Base-by-base conservation (phyloP, 2,329 filamentous ascomycete species). In the Cladorrhinum sp. region DNA sequence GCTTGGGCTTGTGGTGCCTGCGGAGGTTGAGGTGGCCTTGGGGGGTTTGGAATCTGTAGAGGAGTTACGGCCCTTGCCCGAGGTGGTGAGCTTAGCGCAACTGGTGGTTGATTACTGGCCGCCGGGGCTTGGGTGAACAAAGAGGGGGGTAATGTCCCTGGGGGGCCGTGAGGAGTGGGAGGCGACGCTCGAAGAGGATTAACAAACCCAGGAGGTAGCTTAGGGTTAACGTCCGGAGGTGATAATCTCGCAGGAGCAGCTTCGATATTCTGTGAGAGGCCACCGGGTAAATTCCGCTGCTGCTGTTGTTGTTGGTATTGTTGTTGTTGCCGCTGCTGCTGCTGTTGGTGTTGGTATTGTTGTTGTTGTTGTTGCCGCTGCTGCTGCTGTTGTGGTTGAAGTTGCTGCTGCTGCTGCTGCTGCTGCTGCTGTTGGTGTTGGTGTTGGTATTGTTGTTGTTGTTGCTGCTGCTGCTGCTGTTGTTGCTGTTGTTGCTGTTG, bases 161-260 rank as follows among this genome's bases (percentile, higher is more conserved):
- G 27, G 45, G 55, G 48, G 10, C 13, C 29, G 9, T 50, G 45
- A 18, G 29, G 45, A 25, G 57, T 57, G 9, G 59, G 59, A 24
- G 59, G 59, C 41, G 56, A 61, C 24, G 41, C 23, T 10, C 61
- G 29, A 9, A 58, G 23, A 12, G 53, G 53, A n/a, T 56, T 22
- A 6, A 29, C 29, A n/a, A 45, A 45, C 18, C n/a, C 18, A 18
- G 41, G 41, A 20, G 41, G 41, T 8, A 45, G 18, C n/a, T 18
- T 18, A 16, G 41, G 8, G 16, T 22, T 22, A 20, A 7, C 4
- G 18, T 45, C n/a, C 16, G 3, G n/a, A 18, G 41, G 41, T 45
- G 41, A 18, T 45, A 22, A 18, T 45, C 16, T 20, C 16, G 16
- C 41, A 16, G 41, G n/a, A 45, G n/a, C n/a, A 4, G 18, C n/a